Base-by-base conservation (phyloP, 2,329 filamentous ascomycete species). In the Colletotrichum sidae region DNA sequence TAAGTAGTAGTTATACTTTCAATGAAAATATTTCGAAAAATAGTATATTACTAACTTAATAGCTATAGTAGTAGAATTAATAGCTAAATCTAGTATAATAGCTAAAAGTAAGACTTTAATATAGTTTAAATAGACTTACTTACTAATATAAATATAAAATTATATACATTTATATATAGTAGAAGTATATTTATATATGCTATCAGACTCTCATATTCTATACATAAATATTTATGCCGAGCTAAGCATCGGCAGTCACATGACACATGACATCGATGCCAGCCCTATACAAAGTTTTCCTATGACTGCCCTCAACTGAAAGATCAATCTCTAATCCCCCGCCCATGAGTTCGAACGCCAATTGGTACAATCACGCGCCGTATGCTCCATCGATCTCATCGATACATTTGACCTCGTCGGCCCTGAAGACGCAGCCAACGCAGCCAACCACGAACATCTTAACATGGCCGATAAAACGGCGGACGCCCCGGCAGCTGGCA, bases 401-500 rank as follows among this genome's bases (percentile, higher is more conserved):
- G 9, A 49, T 35, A 25, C 25, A 25, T 17, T 44, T n/a, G 25
- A 54, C 34, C 44, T 17, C 33, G 15, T 37, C 52, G 41, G 52
- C 52, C 54, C 46, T 46, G 53, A 25, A 53, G 39, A 52, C 49
- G 35, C 50, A 47, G 47, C 42, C 33, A 39, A 56, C 39, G 38
- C 52, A 11, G 15, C 39, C 12, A 45, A 45, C 44, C 39, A 44
- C 34, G 12, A 39, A 39, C 15, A 39, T 12, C 25, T 39, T 44
- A 39, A 49, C 34, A 56, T 56, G 54, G 54, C 54, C 44, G 54
- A 56, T 42, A 70, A 70, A 35, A 72, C 72, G 71, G 39, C 70
- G 64, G 70, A 72, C 65, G 72, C 73, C 61, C 71, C 73, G 55
- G 72, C 71, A 70, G 51, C 70, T 45, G 25, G 11, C 8, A 74